These are phyloP conservation scores for Beauveria pseudobassiana DNA, from an alignment of 2,329 filamentous ascomycete species.

Conservation along the genomic window DNA sequence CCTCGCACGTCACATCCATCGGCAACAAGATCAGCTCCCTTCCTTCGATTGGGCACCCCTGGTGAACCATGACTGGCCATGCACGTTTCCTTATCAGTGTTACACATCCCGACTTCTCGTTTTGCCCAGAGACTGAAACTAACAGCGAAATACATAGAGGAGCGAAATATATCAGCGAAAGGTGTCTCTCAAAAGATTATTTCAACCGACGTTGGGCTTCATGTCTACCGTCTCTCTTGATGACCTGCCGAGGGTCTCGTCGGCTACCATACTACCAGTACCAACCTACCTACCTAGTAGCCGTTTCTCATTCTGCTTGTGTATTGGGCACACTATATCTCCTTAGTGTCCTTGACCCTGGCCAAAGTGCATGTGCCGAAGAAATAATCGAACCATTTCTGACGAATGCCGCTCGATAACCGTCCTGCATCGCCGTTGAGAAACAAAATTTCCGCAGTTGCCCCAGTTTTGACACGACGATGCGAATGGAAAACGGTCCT, in stretches of 20 bases:
- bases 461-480: constrained; percentile 1
- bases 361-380: background rate
- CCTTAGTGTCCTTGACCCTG: background rate
- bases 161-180: too few relatives aligned
- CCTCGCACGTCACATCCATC: background rate
- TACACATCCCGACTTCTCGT: too few relatives aligned
- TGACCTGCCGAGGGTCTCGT: background rate
- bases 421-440: constrained; percentile 2
- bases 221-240: background rate
- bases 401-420: background rate
- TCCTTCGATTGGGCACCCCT: background rate
- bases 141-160: background rate
- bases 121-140: background rate
- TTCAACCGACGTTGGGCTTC: background rate
- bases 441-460: background rate
- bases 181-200: too few relatives aligned
- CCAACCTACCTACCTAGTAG: background rate
- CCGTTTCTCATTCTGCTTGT: background rate
- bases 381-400: constrained; percentile 2
- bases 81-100: too few relatives aligned
- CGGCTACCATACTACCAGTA: background rate
- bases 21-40: background rate
- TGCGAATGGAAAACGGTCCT: background rate
- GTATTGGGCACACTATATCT: background rate
- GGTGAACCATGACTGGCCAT: background rate